Base-by-base conservation (phyloP, 148 eudicot species). In the Diospyros lotus region DNA sequence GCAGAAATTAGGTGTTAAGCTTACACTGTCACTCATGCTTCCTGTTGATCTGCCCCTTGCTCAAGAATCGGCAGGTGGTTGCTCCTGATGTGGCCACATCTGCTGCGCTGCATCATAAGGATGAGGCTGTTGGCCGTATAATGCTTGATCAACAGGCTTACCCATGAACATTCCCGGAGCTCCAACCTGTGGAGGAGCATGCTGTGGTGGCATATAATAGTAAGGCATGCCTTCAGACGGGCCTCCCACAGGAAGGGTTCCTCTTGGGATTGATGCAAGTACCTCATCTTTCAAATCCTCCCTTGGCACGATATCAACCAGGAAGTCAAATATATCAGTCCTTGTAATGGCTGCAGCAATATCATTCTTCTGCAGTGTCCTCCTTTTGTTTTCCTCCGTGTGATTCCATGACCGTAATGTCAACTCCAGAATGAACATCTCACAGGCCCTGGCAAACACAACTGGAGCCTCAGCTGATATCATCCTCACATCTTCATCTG, bases 391-490 rank as follows among this genome's bases (percentile, higher is more conserved):
- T 53, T 80, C 83, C 69, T 85, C 85, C 2, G 87, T 77, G 68
- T 79, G 81, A 10, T 62, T 75, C 87, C 87, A 85, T 4, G 87
- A 80, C 70, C 85, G 66, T 12, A 85, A 56, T 5, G 87, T 80
- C 69, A 85, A 68, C 58, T 85, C 87, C 8, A 82, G 83, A 68
- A 85, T 80, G 76, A 85, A 77, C 83, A 82, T 80, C 61, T 85
- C 87, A 64, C 87, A 85, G 40, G 87, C 87, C 64, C 76, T 75
- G 6, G 87, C 80, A 64, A 85, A 64, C 42, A 85, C 54, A n/a
- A 85, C 81, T 0, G 87, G 87, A 38, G 87, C 83, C 74, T 85
- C 87, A 46, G 87, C 83, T 3, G 87, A 79, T 71, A 85, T 80
- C 87, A 85, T 85, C 18, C 83, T 70, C n/a, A 85, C 87, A 77